A percentile compares a stretch with the other conserved stretches of the same genome.
phyloP scores from a whole-genome alignment of 352 stramenopile species.

The Thalassiosira livingstoniorum region DNA sequence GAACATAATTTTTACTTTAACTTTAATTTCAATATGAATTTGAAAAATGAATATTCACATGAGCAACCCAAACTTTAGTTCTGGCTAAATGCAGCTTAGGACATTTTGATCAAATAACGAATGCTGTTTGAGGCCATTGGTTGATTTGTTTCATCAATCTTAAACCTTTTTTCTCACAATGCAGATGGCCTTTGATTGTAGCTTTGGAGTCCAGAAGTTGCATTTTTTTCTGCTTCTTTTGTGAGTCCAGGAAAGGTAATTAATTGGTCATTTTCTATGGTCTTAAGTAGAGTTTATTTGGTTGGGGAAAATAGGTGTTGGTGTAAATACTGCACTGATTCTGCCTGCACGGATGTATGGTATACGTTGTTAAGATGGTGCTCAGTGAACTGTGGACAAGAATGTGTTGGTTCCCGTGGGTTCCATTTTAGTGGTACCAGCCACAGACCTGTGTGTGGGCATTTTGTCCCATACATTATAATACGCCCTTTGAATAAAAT shows the following conservation, averaged over 20 bases:
- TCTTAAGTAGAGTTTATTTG: background rate
- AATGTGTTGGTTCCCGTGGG: background rate
- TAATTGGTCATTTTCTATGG: background rate
- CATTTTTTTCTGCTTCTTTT: background rate
- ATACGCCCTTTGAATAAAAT: background rate
- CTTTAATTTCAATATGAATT: too few relatives aligned
- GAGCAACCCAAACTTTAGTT: too few relatives aligned
- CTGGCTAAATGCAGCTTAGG: too few relatives aligned
- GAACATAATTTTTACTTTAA: too few relatives aligned
- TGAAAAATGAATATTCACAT: too few relatives aligned
- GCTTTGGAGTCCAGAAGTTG: slow-evolving; percentile 5
- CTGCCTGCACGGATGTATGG: background rate
- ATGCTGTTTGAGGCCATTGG: too few relatives aligned
- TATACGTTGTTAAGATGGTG: background rate
- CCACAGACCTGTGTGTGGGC: background rate
- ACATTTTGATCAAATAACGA: too few relatives aligned
- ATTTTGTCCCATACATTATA: background rate
- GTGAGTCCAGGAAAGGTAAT: background rate
- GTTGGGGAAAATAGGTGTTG: slow-evolving; percentile 3
- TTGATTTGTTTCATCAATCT: background rate
- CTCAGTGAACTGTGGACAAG: background rate
- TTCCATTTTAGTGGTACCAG: background rate
- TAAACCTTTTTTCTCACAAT: background rate
- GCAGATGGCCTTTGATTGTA: slow-evolving; percentile 3
- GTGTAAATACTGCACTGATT: slow-evolving; percentile 2